Evolutionary conservation across 495 filamentous ascomycete species (phyloP), one percentile per base, ranked within the genome.

Genomic region (Daldinia bambusicola): DNA sequence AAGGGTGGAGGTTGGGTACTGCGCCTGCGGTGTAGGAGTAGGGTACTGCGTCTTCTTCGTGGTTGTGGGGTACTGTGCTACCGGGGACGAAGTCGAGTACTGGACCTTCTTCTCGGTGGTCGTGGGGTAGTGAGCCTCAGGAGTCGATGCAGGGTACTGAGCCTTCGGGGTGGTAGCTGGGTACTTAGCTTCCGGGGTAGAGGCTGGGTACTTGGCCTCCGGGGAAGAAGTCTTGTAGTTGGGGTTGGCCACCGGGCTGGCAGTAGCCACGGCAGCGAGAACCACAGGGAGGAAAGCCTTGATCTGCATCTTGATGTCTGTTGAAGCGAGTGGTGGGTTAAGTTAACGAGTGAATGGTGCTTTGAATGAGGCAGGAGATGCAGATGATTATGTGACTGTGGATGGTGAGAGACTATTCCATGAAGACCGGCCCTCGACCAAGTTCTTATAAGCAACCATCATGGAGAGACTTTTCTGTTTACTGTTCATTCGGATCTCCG

Each of bases 221-320:
- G 64, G 65, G n/a, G 58, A 65, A 18, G 60, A 61, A n/a, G 48
- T 30, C 57, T 66, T 62, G 64, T 72, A 67, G 38, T 73, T 57
- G 30, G 66, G 70, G 26, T 66, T 66, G 45, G 66, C 70, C 41
- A 73, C 66, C 52, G 70, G 70, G 66, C 70, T 69, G 22, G 70
- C 70, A 48, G 62, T 59, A 8, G 66, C 70, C 61, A 66, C 65
- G 43, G 66, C 66, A 16, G 66, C 70, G 51, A 73, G 70, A 31
- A 69, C 62, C 48, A 69, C 56, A 37, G 70, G 70, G 45, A 73
- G 55, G 37, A 73, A 40, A 37, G 43, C n/a, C 62, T 73, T 73
- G 58, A 73, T 66, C 70, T 73, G 70, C 70, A 73, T 73, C 31
- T 66, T 73, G 66, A 59, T 50, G 4, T 14, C 48, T 36, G 43